A percentile compares a stretch with the other conserved stretches of the same genome.
Evolutionary conservation across 805 yeast genomes (phyloP).

Genomic region (Nakazawaea laoshanensis): DNA sequence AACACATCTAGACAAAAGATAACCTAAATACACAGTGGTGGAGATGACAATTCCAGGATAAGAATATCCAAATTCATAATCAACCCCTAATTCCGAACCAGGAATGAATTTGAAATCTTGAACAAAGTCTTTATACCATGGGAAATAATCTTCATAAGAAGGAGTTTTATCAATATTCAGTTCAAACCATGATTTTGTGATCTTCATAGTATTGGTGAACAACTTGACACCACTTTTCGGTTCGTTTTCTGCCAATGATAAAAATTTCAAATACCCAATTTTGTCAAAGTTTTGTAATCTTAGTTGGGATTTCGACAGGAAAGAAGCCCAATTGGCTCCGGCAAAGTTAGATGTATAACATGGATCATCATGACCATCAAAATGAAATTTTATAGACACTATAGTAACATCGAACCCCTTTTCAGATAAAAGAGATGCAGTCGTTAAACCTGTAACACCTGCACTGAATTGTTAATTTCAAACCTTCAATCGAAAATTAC

Average conservation of each 20-base stretch:
- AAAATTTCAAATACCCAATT: slow-evolving; percentile 31
- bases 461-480: slow-evolving; percentile 18
- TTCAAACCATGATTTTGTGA: slow-evolving; percentile 4
- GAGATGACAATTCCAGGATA: slow-evolving; percentile 53
- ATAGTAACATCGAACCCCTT: slow-evolving; percentile 26
- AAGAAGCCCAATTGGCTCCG: slow-evolving; percentile 53
- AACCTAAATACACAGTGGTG: slow-evolving; percentile 47
- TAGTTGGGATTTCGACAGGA: slow-evolving; percentile 23
- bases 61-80: slow-evolving; percentile 14
- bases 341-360: slow-evolving; percentile 46
- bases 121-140: slow-evolving; percentile 38
- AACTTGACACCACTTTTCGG: slow-evolving; percentile 34
- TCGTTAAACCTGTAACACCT: slow-evolving; percentile 37
- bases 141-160: slow-evolving; percentile 16
- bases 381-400: slow-evolving; percentile 33
- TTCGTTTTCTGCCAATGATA: slow-evolving; percentile 29
- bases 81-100: slow-evolving; percentile 19
- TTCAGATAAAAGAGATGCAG: slow-evolving; percentile 26
- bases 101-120: slow-evolving; percentile 24
- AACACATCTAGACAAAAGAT: slow-evolving; percentile 35
- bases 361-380: slow-evolving; percentile 32
- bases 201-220: slow-evolving; percentile 13
- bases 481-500: background rate
- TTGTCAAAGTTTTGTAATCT: slow-evolving; percentile 31
- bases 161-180: slow-evolving; percentile 13